Evolutionary conservation across 2,329 filamentous ascomycete genomes (phyloP).

Genomic region (Fusarium sp.): DNA sequence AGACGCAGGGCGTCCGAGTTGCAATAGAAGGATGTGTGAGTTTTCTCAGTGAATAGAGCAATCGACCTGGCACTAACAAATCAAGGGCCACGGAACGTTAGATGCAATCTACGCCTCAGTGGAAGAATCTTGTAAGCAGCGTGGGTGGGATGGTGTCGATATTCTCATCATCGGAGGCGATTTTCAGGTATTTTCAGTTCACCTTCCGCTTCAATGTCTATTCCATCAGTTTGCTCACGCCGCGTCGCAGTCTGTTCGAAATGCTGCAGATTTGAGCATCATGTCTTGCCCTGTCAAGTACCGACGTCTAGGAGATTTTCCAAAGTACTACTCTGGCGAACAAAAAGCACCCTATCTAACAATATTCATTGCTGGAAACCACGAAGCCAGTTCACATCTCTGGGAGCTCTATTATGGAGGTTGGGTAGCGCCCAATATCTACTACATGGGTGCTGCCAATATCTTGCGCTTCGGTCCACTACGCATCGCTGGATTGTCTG

Average conservation of each 20-base stretch:
- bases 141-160: slow-evolving; percentile 85
- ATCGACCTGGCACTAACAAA: slow-evolving; percentile 30
- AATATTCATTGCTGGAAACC: slow-evolving; percentile 93
- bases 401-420: slow-evolving; percentile 96
- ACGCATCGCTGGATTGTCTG: slow-evolving; percentile 88
- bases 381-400: slow-evolving; percentile 90
- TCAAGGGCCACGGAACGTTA: slow-evolving; percentile 88
- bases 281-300: slow-evolving; percentile 94
- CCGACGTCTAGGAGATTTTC: slow-evolving; percentile 89
- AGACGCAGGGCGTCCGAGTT: slow-evolving; percentile 71
- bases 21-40: slow-evolving; percentile 89
- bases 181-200: slow-evolving; percentile 74
- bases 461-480: slow-evolving; percentile 85
- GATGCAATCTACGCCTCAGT: slow-evolving; percentile 91
- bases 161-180: slow-evolving; percentile 95
- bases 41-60: not conserved
- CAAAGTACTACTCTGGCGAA: slow-evolving; percentile 88
- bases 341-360: slow-evolving; percentile 87
- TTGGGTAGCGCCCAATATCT: slow-evolving; percentile 97
- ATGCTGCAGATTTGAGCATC: slow-evolving; percentile 85
- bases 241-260: slow-evolving; percentile 77
- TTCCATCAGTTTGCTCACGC: slow-evolving; percentile 9
- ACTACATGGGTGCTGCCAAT: slow-evolving; percentile 94
- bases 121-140: slow-evolving; percentile 72
- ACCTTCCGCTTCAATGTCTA: not conserved